Conservation (phyloP, 306 rosid genomes). For the Fagus sylvatica region DNA sequence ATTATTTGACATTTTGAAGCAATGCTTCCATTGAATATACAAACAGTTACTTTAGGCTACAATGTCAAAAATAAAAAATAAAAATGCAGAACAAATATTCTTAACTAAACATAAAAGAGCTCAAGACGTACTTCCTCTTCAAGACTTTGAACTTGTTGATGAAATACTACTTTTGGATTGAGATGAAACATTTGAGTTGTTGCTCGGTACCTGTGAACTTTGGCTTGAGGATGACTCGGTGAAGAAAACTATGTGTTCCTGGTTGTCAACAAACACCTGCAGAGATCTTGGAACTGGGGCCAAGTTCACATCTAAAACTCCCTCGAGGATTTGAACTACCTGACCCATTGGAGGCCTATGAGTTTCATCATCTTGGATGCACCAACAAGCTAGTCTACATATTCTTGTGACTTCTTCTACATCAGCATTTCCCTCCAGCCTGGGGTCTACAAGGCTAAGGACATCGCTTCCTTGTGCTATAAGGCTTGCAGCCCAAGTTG, state of each 20-base stretch:
- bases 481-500: constrained; percentile 49
- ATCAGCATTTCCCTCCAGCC: constrained; percentile 52
- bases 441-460: constrained; percentile 52
- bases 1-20: not conserved
- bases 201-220: constrained; percentile 45
- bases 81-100: not conserved
- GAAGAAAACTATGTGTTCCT: constrained; percentile 57
- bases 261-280: constrained; percentile 47
- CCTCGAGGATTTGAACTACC: constrained; percentile 80
- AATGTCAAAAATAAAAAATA: not conserved
- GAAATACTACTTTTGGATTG: constrained; percentile 37
- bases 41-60: not conserved
- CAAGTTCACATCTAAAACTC: constrained; percentile 46
- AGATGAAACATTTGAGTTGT: constrained; percentile 37
- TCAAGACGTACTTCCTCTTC: constrained; percentile 10
- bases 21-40: not conserved
- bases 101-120: constrained; percentile 1
- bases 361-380: constrained; percentile 75
- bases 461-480: constrained; percentile 47
- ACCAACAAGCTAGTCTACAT: constrained; percentile 80
- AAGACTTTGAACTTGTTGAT: constrained; percentile 24
- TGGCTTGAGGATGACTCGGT: constrained; percentile 59
- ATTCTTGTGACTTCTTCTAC: constrained; percentile 47
- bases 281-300: constrained; percentile 71
- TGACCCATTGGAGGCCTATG: constrained; percentile 80